Evolutionary conservation across 2,329 filamentous ascomycete genomes (phyloP), one percentile per base, ranked within the genome.

Genomic region (Phaeosphaeria sp.): DNA sequence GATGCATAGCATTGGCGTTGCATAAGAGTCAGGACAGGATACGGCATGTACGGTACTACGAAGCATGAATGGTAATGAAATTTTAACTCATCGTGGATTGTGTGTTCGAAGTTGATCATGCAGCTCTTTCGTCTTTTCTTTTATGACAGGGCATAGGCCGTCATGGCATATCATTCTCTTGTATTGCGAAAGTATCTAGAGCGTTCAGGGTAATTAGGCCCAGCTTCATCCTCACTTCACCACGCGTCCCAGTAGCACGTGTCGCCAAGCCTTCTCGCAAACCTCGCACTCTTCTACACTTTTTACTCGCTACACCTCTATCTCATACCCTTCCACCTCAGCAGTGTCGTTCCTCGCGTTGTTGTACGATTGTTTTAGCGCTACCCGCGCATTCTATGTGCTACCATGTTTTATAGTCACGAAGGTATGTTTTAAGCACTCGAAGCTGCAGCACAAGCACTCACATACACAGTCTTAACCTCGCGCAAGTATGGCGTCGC

Each of bases 401-500:
- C 47, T 70, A 76, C 36, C 67, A 97, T 97, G 93, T 97, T 97
- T 76, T 98, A 97, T 81, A 96, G 91, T 69, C 92, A 97, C 80
- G 93, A 97, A 79, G 92, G 94, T 95, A 82, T 74, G 89, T 56
- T 45, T 45, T 43, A 33, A 36, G 40, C 18, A 8, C 40, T 51
- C 9, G 22, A 30, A 21, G 63, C 25, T 63, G 47, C 22, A 18
- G 25, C 25, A 15, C 2, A 20, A 11, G 24, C 49, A 52, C 71
- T 77, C 30, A 77, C 61, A 3, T 36, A 55, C 21, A 30, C 50
- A 88, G 87, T 99, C 58, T 86, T 99, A 54, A 95, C 89, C 3
- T 94, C 86, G 61, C 88, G 88, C 72, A 90, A 95, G 75, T 91
- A 97, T 85, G 95, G 95, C 55, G 91, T 99, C 56, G 91, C 94